phyloP scores from a whole-genome alignment of 192 early-diverging fungal genomes.

The Coemansia sp. region DNA sequence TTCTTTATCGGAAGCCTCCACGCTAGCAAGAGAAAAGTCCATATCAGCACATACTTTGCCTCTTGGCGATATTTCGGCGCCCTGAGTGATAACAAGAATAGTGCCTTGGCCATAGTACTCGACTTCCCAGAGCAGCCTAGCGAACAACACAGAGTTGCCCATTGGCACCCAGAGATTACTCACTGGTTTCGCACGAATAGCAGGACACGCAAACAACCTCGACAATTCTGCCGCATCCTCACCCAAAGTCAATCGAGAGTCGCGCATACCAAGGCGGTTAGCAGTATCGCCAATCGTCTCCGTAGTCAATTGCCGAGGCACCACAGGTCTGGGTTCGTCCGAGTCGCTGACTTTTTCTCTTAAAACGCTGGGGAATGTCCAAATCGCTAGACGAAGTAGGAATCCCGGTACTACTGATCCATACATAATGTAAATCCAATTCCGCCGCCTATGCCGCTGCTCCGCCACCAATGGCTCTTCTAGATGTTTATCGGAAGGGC shows the following conservation, averaged over 20 bases:
- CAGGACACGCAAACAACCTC: slow-evolving; percentile 26
- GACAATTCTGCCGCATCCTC: slow-evolving; percentile 21
- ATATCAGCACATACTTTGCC: slow-evolving; percentile 25
- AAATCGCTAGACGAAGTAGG: slow-evolving; percentile 14
- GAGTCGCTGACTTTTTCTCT: not conserved
- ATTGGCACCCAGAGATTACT: slow-evolving; percentile 53
- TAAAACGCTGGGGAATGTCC: slow-evolving; percentile 15
- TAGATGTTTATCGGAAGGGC: not conserved
- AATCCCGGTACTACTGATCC: slow-evolving; percentile 37
- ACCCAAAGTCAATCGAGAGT: not conserved
- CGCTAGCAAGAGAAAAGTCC: slow-evolving; percentile 16
- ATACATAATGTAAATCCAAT: slow-evolving; percentile 40
- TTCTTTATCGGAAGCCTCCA: slow-evolving; percentile 18
- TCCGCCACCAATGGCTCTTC: not conserved
- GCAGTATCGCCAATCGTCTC: not conserved
- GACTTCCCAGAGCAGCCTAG: slow-evolving; percentile 22
- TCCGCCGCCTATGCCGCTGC: slow-evolving; percentile 11
- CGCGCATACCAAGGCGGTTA: slow-evolving; percentile 3
- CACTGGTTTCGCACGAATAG: slow-evolving; percentile 27
- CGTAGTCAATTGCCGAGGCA: not conserved
- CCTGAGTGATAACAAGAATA: slow-evolving; percentile 41
- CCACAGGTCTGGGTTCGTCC: too few relatives aligned
- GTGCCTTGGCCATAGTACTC: slow-evolving; percentile 45
- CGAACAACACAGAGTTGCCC: slow-evolving; percentile 27
- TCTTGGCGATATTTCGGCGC: slow-evolving; percentile 19